Percentiles rank a stretch among this genome's conserved stretches.
Conservation (phyloP, 1,284 basidiomycete genomes). For the Xanthoconium separans region DNA sequence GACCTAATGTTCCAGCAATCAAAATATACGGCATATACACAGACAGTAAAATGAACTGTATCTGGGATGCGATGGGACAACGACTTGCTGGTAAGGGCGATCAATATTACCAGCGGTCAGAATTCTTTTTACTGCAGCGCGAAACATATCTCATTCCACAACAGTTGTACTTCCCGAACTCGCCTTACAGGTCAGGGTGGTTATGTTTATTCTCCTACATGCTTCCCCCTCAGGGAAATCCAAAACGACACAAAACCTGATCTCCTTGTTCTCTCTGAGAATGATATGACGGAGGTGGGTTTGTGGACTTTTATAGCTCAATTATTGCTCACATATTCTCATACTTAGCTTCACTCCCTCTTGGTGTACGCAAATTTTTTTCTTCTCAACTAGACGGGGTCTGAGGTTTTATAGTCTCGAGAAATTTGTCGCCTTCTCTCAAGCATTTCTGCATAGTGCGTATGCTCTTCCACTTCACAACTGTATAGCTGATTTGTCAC, state of each 20-base stretch:
- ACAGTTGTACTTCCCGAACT: slow-evolving; percentile 47
- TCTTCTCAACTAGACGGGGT: not conserved
- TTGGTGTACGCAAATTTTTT: slow-evolving; percentile 46
- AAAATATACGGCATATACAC: slow-evolving; percentile 66
- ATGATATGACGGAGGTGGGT: slow-evolving; percentile 26
- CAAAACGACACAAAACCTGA: not conserved
- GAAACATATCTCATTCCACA: not conserved
- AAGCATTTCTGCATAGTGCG: slow-evolving; percentile 57
- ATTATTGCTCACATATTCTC: slow-evolving; percentile 7
- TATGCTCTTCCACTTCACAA: not conserved
- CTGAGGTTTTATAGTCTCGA: slow-evolving; percentile 45
- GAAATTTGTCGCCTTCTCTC: slow-evolving; percentile 65
- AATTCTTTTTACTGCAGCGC: not conserved
- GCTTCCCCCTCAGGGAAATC: slow-evolving; percentile 35
- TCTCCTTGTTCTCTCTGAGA: slow-evolving; percentile 16
- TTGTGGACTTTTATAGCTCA: not conserved
- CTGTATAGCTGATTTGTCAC: slow-evolving; percentile 6
- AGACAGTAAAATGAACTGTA: slow-evolving; percentile 54
- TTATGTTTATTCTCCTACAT: slow-evolving; percentile 44
- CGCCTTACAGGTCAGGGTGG: slow-evolving; percentile 35
- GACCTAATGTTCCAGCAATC: slow-evolving; percentile 40
- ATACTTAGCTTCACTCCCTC: slow-evolving; percentile 49
- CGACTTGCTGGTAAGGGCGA: slow-evolving; percentile 53
- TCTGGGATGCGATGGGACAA: slow-evolving; percentile 57
- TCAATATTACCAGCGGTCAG: slow-evolving; percentile 50